phyloP scores from a whole-genome alignment of 306 rosid species.

The Acacia acuminata region DNA sequence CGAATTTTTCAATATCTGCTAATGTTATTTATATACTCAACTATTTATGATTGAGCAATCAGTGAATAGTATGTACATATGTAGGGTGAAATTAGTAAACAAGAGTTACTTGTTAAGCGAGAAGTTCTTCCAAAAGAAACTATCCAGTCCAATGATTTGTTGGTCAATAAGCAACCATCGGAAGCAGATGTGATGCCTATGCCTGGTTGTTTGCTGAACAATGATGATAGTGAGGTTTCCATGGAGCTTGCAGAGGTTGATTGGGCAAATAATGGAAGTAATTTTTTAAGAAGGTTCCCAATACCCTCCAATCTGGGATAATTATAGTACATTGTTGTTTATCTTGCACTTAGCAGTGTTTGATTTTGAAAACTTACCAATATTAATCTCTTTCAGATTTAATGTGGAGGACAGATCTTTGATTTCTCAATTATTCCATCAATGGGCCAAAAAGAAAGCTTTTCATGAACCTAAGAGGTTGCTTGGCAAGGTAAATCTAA shows the following conservation, averaged over 20 bases:
- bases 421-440: constrained; percentile 82
- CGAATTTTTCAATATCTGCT: constrained; percentile 6
- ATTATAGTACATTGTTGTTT: constrained; percentile 16
- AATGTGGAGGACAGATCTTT: constrained; percentile 71
- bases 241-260: constrained; percentile 48
- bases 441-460: constrained; percentile 96
- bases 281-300: constrained; percentile 75
- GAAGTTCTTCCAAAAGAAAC: constrained; percentile 42
- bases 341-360: constrained; percentile 17
- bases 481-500: constrained; percentile 77
- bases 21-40: constrained; percentile 11
- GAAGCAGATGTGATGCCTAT: constrained; percentile 46
- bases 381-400: constrained; percentile 56
- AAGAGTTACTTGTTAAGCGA: constrained; percentile 41
- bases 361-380: constrained; percentile 23
- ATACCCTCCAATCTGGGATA: constrained; percentile 18
- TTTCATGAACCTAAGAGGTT: constrained; percentile 92
- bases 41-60: constrained; percentile 17
- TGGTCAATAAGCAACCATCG: constrained; percentile 29
- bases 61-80: constrained; percentile 34
- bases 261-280: constrained; percentile 50
- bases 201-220: constrained; percentile 43
- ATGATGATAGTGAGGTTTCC: constrained; percentile 38
- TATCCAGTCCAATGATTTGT: constrained; percentile 23
- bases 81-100: constrained; percentile 59